These are phyloP conservation scores for Beauveria brongniartii DNA, from an alignment of 2,329 filamentous ascomycete species.

Conservation along the genomic window DNA sequence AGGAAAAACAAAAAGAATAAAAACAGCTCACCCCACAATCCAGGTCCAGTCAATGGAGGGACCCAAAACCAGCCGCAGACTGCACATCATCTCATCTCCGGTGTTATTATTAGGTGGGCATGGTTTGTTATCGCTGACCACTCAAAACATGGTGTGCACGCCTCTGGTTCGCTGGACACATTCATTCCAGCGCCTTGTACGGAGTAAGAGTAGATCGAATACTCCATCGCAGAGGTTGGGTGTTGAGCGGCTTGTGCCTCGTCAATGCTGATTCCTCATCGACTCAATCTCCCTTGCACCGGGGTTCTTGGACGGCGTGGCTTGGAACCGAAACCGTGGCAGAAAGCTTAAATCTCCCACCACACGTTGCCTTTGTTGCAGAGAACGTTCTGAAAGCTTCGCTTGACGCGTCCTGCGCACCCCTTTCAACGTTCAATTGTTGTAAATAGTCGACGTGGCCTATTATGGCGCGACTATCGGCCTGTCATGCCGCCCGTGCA, in stretches of 20 bases:
- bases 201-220: not conserved
- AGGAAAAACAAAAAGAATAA: too few relatives aligned
- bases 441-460: not conserved
- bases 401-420: not conserved
- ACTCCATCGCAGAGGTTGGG: not conserved
- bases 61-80: not conserved
- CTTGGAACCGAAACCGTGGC: not conserved
- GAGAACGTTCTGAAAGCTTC: not conserved
- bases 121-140: not conserved
- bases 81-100: conserved; percentile 7
- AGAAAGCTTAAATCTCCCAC: not conserved
- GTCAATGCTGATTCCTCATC: too few relatives aligned
- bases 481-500: not conserved
- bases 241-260: too few relatives aligned
- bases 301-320: not conserved
- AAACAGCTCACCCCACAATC: not conserved
- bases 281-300: not conserved
- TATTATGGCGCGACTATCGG: not conserved
- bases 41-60: not conserved
- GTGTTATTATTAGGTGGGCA: not conserved
- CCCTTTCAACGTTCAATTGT: too few relatives aligned
- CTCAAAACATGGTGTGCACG: too few relatives aligned
- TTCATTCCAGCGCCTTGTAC: not conserved
- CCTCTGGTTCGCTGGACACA: not conserved
- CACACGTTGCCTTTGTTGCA: not conserved